Evolutionary conservation across 192 early-diverging fungal species (phyloP), one percentile per base, ranked within the genome.

Genomic region (Phlyctochytrium bullatum): DNA sequence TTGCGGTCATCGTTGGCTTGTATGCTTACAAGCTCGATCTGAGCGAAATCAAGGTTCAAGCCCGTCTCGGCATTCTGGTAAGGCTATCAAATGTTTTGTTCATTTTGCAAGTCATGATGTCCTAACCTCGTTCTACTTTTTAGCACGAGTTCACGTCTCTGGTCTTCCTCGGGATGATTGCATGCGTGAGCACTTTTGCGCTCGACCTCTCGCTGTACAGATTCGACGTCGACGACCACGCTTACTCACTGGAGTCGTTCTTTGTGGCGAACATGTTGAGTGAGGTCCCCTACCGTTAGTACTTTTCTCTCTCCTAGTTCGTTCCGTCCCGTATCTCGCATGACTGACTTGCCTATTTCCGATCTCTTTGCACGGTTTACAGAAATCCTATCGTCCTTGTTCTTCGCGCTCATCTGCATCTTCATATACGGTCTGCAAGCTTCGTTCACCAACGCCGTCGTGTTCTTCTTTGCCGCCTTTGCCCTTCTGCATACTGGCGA

Each of bases 131-230:
- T 51, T 34, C 31, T 66, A 34, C 23, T 32, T 34, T 24, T 0
- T 34, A 78, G 78, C 79, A 81, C 69, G 69, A 78, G 64, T 58
- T 63, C 33, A 69, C 66, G 1, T 64, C 73, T 17, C 58, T 78
- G n/a, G 54, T 78, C 29, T 81, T 78, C 61, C 69, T 81, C 10
- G 80, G 76, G 23, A 74, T 81, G 76, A 51, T 78, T 14, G 78
- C 74, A 56, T 78, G 74, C 61, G 66, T 81, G 3, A 67, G 76
- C 27, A 67, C 72, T 16, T 78, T 76, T 64, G 74, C 76, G 27
- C 66, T 64, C 35, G 76, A 81, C 51, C 58, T 73, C 29, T 67
- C 58, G 24, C 53, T 73, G 24, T 72, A 77, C 51, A 54, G 65
- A 17, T 69, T 73, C 52, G 79, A 81, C 29, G 72, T 67, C 62